A percentile compares a stretch with the other conserved stretches of the same genome.
Conservation (phyloP, 2,329 filamentous ascomycete species). For the Fusarium pseudograminearum region DNA sequence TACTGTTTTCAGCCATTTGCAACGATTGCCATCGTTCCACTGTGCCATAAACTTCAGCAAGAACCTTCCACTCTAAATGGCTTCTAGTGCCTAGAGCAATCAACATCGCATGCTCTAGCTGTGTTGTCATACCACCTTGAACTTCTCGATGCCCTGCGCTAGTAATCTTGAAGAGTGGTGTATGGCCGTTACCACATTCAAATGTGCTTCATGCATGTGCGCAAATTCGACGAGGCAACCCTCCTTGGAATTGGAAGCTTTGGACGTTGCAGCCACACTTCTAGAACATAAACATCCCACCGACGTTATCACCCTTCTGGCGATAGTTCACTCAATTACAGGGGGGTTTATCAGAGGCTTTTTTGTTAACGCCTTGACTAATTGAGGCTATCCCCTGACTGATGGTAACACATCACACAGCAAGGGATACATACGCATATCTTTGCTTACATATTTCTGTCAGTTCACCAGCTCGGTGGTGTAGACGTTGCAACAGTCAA, state of each 20-base stretch:
- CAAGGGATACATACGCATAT: constrained; percentile 7
- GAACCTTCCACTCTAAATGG: neutral
- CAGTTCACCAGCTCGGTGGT: neutral
- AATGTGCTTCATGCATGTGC: constrained; percentile 26
- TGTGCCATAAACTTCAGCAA: constrained; percentile 1
- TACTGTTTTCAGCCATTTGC: constrained; percentile 27
- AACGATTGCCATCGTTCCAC: constrained; percentile 27
- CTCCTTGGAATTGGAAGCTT: constrained; percentile 25
- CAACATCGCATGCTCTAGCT: constrained; percentile 13
- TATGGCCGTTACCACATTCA: constrained; percentile 12
- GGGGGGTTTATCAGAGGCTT: constrained; percentile 18
- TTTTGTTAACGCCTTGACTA: constrained; percentile 13
- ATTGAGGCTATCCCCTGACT: constrained; percentile 16
- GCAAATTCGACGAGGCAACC: constrained; percentile 27
- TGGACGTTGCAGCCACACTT: constrained; percentile 37
- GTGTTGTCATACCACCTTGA: constrained; percentile 32
- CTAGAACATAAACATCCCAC: constrained; percentile 31
- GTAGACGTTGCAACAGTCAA: neutral
- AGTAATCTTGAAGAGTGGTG: constrained; percentile 17
- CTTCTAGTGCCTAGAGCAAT: neutral
- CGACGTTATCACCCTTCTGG: constrained; percentile 14
- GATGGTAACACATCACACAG: constrained; percentile 21
- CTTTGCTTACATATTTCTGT: neutral
- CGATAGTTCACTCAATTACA: constrained; percentile 2
- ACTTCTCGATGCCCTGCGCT: constrained; percentile 16